Conservation (phyloP, 2,329 filamentous ascomycete species). For the Rachicladosporium sp. region DNA sequence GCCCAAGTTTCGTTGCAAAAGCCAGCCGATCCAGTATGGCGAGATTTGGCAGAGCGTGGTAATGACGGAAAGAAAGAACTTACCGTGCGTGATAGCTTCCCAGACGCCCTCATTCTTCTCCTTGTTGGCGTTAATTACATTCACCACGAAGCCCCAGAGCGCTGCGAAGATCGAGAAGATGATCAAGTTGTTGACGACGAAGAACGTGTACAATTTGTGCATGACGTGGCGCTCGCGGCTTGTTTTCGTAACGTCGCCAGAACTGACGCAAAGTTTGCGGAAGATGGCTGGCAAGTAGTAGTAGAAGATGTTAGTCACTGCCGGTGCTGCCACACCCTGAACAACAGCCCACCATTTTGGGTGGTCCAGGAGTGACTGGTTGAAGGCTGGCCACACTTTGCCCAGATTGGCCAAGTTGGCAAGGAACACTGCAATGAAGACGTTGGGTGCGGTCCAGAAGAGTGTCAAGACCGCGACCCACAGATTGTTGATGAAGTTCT, state of each 20-base stretch:
- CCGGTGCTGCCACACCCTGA: constrained; percentile 83
- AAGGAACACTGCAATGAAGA: constrained; percentile 85
- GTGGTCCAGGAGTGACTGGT: constrained; percentile 48
- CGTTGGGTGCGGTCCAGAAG: constrained; percentile 83
- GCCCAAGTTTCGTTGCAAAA: constrained; percentile 84
- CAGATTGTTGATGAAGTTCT: constrained; percentile 64
- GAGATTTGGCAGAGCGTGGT: constrained; percentile 69
- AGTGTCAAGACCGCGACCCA: constrained; percentile 75
- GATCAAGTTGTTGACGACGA: constrained; percentile 92
- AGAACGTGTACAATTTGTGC: constrained; percentile 85
- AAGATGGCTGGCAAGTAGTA: constrained; percentile 83
- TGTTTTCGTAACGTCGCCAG: constrained; percentile 84
- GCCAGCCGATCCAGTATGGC: constrained; percentile 86
- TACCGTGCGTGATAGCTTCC: constrained; percentile 52
- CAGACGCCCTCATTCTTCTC: constrained; percentile 48
- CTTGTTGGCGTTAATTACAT: constrained; percentile 48
- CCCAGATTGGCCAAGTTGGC: constrained; percentile 75
- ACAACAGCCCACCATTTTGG: constrained; percentile 68
- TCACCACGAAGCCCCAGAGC: constrained; percentile 59
- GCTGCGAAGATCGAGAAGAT: constrained; percentile 88
- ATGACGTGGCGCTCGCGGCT: constrained; percentile 84
- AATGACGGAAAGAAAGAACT: constrained; percentile 55
- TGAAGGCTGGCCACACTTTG: constrained; percentile 65
- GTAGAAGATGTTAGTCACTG: constrained; percentile 77
- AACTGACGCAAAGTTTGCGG: constrained; percentile 67